Evolutionary conservation across 73 alveolate genomes (phyloP).

Genomic region (Tetrahymena elliotti): DNA sequence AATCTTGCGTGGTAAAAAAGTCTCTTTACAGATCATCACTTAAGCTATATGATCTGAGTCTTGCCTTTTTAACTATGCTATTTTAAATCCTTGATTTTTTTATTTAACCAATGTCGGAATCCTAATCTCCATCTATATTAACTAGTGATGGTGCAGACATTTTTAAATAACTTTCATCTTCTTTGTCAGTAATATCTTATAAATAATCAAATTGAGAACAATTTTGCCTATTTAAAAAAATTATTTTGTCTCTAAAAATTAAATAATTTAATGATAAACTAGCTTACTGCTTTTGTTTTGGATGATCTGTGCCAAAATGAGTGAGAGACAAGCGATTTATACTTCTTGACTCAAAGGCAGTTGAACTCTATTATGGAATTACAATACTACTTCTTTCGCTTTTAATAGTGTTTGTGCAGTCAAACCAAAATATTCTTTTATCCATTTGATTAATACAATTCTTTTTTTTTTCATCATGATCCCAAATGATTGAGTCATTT

Average conservation of each 20-base stretch:
- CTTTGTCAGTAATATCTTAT: background rate
- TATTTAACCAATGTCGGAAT: background rate
- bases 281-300: background rate
- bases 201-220: background rate
- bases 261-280: background rate
- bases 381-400: background rate
- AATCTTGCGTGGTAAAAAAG: background rate
- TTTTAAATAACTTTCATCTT: background rate
- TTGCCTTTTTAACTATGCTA: background rate
- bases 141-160: background rate
- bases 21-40: background rate
- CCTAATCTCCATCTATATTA: background rate
- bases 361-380: background rate
- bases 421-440: background rate
- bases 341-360: background rate
- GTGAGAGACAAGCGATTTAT: background rate
- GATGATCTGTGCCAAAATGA: background rate
- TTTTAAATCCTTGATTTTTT: background rate
- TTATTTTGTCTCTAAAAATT: background rate
- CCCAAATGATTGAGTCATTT: background rate
- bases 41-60: background rate
- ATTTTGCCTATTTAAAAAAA: background rate
- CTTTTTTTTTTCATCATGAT: background rate
- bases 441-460: background rate
- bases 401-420: background rate